Percentiles rank a stretch among this genome's conserved stretches.
phyloP scores from a whole-genome alignment of 495 filamentous ascomycete species.

The Neurospora africana region DNA sequence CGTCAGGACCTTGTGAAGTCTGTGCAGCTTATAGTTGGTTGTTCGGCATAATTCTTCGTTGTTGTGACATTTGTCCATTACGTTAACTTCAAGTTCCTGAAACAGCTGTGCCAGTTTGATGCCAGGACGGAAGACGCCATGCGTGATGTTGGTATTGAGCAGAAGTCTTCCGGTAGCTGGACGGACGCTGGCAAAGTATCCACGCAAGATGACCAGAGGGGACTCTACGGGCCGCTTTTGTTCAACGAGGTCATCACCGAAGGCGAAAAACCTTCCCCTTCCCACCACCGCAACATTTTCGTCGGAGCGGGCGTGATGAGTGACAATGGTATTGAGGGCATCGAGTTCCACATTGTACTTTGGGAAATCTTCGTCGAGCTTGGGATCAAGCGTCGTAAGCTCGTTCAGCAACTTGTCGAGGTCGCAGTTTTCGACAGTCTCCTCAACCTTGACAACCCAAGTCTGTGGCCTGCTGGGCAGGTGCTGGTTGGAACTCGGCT shows the following conservation, averaged over 20 bases:
- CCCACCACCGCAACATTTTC: conserved; percentile 24
- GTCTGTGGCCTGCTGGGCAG: conserved; percentile 15
- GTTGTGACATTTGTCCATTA: neutral
- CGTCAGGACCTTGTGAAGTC: conserved; percentile 34
- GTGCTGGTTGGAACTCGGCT: conserved; percentile 28
- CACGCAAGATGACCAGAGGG: conserved; percentile 43
- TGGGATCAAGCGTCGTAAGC: conserved; percentile 34
- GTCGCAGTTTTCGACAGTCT: conserved; percentile 23
- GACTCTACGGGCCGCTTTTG: conserved; percentile 11
- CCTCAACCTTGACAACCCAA: conserved; percentile 33
- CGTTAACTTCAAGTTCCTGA: neutral
- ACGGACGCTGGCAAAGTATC: conserved; percentile 59
- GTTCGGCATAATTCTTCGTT: neutral
- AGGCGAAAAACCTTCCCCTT: conserved; percentile 33
- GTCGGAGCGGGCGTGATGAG: conserved; percentile 27
- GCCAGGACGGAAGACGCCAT: conserved; percentile 34
- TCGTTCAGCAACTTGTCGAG: conserved; percentile 43
- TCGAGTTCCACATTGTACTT: conserved; percentile 33
- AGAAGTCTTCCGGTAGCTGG: conserved; percentile 53
- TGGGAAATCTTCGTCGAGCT: conserved; percentile 29
- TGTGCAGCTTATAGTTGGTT: neutral
- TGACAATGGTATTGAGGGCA: conserved; percentile 39
- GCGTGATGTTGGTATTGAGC: conserved; percentile 47
- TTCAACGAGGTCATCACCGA: conserved; percentile 12
- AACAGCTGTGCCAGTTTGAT: conserved; percentile 18